Base-by-base conservation (phyloP, 2,329 filamentous ascomycete genomes). In the Aspergillus aculeatinus region DNA sequence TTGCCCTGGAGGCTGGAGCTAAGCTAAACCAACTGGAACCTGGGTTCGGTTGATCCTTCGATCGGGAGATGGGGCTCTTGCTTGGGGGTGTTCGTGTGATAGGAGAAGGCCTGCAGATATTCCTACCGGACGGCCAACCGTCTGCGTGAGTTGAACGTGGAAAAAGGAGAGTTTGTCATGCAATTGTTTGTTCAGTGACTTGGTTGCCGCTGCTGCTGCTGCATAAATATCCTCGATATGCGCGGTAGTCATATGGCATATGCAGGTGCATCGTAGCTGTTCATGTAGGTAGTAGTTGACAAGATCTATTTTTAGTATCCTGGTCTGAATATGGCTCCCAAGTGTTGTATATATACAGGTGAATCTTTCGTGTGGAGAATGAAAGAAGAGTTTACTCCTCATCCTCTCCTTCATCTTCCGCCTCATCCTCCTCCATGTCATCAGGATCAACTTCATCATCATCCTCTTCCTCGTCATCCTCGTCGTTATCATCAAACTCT, bases 401-500 rank as follows among this genome's bases (percentile, higher is more conserved):
- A 7, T 61, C 60, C 50, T 56, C 27, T 29, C 27, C 27, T 29
- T 29, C 27, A 7, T 29, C 58, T 9, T 61, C 53, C 23, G 54
- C 60, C 1, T 62, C 63, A 1, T 62, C 62, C 2, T 63, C 56
- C 6, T 59, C 53, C n/a, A 55, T 48, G 9, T 55, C 51, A 21
- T 57, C 58, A n/a, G 33, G 31, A 1, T 33, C 50, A 9, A 57
- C 63, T 7, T 63, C 58, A 14, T 65, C 63, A 3, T 60, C 65
- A 21, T 58, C 57, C 12, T 62, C 68, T 3, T 67, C 67, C 2
- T 68, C 66, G 7, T 67, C 68, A 0, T 66, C 76, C 2, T 75
- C 79, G 4, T 78, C 82, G 47, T 81, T 81, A 12, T 83, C 83
- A 14, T 79, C 81, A 65, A 83, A 83, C 55, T 82, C 82, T 33